phyloP scores from a whole-genome alignment of 352 stramenopile species.

The Phytophthora brassicae region DNA sequence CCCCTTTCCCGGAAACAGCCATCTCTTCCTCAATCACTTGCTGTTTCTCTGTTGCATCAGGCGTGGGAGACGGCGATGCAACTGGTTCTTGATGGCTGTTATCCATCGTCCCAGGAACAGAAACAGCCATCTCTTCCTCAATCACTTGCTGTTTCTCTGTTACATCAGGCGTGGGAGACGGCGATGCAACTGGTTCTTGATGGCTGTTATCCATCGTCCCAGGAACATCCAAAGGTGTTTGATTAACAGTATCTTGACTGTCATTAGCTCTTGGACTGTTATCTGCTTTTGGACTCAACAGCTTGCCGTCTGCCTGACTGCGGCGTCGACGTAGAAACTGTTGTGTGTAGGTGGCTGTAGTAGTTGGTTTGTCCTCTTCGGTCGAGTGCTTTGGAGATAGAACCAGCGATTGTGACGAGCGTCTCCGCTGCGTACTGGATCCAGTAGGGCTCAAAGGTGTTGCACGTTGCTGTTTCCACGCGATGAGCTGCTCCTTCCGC shows the following conservation, averaged over 20 bases:
- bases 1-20: slow-evolving; percentile 12
- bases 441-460: slow-evolving; percentile 10
- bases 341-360: slow-evolving; percentile 17
- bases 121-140: neutral
- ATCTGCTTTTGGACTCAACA: neutral
- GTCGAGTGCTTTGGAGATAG: slow-evolving; percentile 5
- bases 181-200: neutral
- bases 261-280: neutral
- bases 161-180: neutral
- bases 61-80: neutral
- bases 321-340: slow-evolving; percentile 9
- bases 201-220: no score
- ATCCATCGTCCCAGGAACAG: no score
- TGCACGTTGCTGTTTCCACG: slow-evolving; percentile 23
- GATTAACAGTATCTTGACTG: neutral
- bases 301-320: neutral
- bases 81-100: neutral
- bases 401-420: neutral
- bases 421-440: slow-evolving; percentile 5
- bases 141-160: slow-evolving; percentile 6
- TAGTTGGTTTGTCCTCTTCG: neutral
- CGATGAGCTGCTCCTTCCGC: slow-evolving; percentile 34
- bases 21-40: neutral
- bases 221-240: neutral
- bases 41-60: slow-evolving; percentile 8